Evolutionary conservation across 2,329 filamentous ascomycete species (phyloP).

Genomic region (Neurospora sp.): DNA sequence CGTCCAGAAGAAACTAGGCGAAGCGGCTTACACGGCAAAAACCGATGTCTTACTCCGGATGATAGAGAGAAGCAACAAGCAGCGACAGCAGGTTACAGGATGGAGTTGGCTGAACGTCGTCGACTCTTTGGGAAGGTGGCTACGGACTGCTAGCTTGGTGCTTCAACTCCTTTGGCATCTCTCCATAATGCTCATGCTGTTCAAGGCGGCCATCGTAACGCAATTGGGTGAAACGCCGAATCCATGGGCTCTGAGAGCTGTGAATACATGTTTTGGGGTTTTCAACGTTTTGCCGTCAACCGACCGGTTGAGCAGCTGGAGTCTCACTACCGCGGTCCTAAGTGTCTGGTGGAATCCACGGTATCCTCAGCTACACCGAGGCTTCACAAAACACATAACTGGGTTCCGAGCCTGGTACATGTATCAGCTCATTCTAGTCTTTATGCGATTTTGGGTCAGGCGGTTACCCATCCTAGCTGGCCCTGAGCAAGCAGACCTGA

Average conservation of each 20-base stretch:
- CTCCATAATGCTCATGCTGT: constrained; percentile 21
- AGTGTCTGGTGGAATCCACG: constrained; percentile 62
- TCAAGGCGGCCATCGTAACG: constrained; percentile 1
- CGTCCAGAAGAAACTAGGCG: constrained; percentile 59
- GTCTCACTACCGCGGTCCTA: constrained; percentile 38
- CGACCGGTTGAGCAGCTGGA: constrained; percentile 34
- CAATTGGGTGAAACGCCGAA: background rate
- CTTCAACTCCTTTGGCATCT: constrained; percentile 44
- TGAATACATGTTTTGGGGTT: background rate
- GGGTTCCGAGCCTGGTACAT: constrained; percentile 58
- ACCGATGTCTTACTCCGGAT: constrained; percentile 70
- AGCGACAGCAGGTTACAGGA: constrained; percentile 30
- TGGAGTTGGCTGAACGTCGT: constrained; percentile 33
- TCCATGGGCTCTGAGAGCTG: background rate
- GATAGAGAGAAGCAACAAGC: constrained; percentile 53
- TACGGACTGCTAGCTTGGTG: constrained; percentile 39
- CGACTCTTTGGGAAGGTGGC: constrained; percentile 31
- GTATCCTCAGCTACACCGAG: constrained; percentile 49
- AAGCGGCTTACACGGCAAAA: constrained; percentile 71
- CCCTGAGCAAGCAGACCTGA: constrained; percentile 26
- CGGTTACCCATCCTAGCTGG: constrained; percentile 31
- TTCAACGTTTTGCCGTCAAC: constrained; percentile 31
- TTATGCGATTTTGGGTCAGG: constrained; percentile 42
- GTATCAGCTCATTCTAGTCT: constrained; percentile 51
- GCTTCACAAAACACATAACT: constrained; percentile 48